Evolutionary conservation across 129 eudicot genomes (phyloP).

Genomic region (Rutidosis leptorrhynchoides): DNA sequence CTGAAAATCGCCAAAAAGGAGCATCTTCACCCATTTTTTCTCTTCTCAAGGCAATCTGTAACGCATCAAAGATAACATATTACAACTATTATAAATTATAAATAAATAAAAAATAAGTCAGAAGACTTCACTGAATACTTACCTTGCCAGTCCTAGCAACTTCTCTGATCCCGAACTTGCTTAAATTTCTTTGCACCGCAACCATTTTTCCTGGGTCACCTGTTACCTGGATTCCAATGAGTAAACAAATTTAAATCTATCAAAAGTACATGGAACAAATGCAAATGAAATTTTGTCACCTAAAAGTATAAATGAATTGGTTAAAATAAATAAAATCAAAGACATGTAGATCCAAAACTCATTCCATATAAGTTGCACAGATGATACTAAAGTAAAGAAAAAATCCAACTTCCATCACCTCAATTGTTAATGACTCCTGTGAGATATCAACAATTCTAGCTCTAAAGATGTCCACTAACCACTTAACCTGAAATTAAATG

Average conservation of each 20-base stretch:
- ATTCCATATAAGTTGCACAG: constrained; percentile 18
- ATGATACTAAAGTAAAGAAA: background rate
- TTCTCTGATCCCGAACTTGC: constrained; percentile 83
- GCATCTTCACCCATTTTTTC: constrained; percentile 96
- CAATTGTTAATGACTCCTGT: constrained; percentile 71
- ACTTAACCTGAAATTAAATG: constrained; percentile 59
- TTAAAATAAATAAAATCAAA: background rate
- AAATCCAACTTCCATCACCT: constrained; percentile 42
- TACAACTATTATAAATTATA: constrained; percentile 7
- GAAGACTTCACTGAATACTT: background rate
- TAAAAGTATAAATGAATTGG: constrained; percentile 10
- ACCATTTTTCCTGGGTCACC: constrained; percentile 98
- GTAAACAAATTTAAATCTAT: background rate
- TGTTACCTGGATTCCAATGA: constrained; percentile 58
- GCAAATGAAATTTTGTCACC: background rate
- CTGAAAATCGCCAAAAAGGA: constrained; percentile 96
- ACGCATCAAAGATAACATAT: constrained; percentile 4
- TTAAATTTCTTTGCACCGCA: constrained; percentile 72
- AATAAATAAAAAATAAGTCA: background rate
- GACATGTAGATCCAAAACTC: constrained; percentile 15
- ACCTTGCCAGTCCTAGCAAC: constrained; percentile 96
- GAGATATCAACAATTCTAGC: constrained; percentile 88
- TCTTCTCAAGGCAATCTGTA: constrained; percentile 93
- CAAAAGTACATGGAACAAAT: constrained; percentile 6
- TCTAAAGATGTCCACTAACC: constrained; percentile 91